A percentile compares a stretch with the other conserved stretches of the same genome.
These are phyloP conservation scores for Penicillium sp. DNA, from an alignment of 2,329 filamentous ascomycete species.

Conservation along the genomic window DNA sequence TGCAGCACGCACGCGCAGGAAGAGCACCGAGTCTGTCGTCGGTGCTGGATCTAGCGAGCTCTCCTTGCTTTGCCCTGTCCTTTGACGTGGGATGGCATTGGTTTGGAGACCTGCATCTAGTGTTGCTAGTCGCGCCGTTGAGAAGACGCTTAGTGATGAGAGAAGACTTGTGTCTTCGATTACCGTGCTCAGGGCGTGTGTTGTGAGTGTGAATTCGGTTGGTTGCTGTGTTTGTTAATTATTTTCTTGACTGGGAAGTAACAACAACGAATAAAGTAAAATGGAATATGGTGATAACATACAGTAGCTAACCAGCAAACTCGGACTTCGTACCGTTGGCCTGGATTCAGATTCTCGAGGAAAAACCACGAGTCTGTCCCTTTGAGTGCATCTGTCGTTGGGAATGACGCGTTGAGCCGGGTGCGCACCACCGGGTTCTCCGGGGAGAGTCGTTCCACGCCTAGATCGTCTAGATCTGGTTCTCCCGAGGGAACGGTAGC, in stretches of 20 bases:
- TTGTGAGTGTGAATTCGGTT: conserved; percentile 66
- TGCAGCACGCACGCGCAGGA: conserved; percentile 67
- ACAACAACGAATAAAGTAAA: no score
- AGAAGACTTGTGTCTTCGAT: conserved; percentile 59
- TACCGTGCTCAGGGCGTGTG: conserved; percentile 56
- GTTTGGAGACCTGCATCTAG: conserved; percentile 15
- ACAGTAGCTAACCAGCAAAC: conserved; percentile 93
- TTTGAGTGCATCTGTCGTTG: conserved; percentile 46
- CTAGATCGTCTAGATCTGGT: conserved; percentile 55
- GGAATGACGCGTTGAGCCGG: conserved; percentile 62
- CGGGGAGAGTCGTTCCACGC: conserved; percentile 61
- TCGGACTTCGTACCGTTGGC: conserved; percentile 80
- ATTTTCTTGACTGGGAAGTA: no score
- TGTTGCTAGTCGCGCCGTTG: conserved; percentile 45
- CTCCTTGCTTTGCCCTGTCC: not conserved
- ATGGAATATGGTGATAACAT: no score
- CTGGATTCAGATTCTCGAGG: conserved; percentile 62
- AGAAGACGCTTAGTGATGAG: conserved; percentile 59
- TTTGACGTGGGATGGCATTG: conserved; percentile 10
- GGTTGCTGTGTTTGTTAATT: conserved; percentile 61
- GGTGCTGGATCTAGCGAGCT: conserved; percentile 15
- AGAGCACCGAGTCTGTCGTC: conserved; percentile 51
- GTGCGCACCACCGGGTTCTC: conserved; percentile 53
- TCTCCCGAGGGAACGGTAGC: conserved; percentile 52
- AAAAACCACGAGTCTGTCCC: conserved; percentile 72